Base-by-base conservation (phyloP, 2,329 filamentous ascomycete species). In the Phialophora chinensis region DNA sequence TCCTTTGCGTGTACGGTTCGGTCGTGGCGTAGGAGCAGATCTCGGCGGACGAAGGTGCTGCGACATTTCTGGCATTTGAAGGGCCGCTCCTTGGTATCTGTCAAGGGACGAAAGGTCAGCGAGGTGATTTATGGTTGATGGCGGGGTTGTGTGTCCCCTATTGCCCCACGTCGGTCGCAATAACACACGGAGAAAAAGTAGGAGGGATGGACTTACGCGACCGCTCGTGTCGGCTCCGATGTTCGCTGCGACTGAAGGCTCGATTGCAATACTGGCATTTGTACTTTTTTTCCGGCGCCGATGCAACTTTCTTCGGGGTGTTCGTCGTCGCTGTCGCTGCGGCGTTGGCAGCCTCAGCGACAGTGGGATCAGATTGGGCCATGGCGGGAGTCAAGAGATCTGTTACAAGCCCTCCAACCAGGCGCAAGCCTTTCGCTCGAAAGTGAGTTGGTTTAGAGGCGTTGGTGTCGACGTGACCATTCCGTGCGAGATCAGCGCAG, bases 21-120 rank as follows among this genome's bases (percentile, higher is more conserved):
- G 81, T 99, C 95, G 83, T 99, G 95, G 79, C 95, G 91, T 73
- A 99, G 88, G 61, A 99, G 89, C 70, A 99, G 86, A 82, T 99
- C 95, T 81, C 95, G 92, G 79, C 95, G 92, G 75, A 99, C 95
- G 78, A 99, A 99, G 69, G 95, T 99, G 85, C 93, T 97, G 77
- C 93, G 88, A 81, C 95, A 99, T 83, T 99, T 99, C 84, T 92
- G 86, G 82, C 95, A 99, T 80, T 98, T 98, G 86, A 99, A 99
- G 44, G 95, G 95, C 70, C 95, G 90, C 81, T 98, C 95, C 82
- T 99, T 99, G 71, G 95, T 99, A 80, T 98, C 94, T 98, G 80
- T 68, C 65, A 23, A 60, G 60, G 50, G 59, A 66, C 62, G 44
- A 57, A 47, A 29, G 44, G 66, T 66, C 69, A 69, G 59, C 54